A percentile compares a stretch with the other conserved stretches of the same genome.
phyloP scores from a whole-genome alignment of 169 alveolate genomes.

The Perkinsus chesapeaki region DNA sequence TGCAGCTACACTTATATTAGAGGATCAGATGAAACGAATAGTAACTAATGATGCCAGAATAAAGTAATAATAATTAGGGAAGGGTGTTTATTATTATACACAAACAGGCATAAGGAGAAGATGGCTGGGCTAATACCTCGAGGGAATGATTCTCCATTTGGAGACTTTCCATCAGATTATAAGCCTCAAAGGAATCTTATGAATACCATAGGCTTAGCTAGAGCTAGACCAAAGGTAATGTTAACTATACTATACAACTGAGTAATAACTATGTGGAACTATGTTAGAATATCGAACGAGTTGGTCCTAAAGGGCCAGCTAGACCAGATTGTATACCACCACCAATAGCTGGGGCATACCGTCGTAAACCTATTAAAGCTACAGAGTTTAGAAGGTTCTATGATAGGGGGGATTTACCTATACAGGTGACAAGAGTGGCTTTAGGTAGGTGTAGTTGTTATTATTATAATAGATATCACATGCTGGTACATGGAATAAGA shows the following conservation, averaged over 20 bases:
- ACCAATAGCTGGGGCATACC: conserved; percentile 70
- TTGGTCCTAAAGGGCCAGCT: conserved; percentile 51
- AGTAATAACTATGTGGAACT: background rate
- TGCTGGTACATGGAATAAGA: conserved; percentile 62
- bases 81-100: background rate
- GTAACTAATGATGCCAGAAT: background rate
- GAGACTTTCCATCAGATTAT: conserved; percentile 77
- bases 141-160: conserved; percentile 76
- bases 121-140: conserved; percentile 44
- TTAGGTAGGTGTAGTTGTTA: background rate
- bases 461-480: background rate
- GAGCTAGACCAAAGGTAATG: background rate
- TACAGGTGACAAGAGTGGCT: conserved; percentile 46
- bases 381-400: conserved; percentile 50
- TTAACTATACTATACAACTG: background rate
- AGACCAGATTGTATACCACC: conserved; percentile 50
- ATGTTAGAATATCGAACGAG: conserved; percentile 30
- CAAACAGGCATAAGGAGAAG: conserved; percentile 13
- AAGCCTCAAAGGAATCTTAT: conserved; percentile 43
- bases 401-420: conserved; percentile 88
- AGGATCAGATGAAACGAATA: background rate
- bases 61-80: background rate
- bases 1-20: background rate
- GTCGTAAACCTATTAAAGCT: conserved; percentile 13
- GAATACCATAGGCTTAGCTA: conserved; percentile 23